phyloP scores from a whole-genome alignment of 345 rosid species.

The Eucalyptus virginea region DNA sequence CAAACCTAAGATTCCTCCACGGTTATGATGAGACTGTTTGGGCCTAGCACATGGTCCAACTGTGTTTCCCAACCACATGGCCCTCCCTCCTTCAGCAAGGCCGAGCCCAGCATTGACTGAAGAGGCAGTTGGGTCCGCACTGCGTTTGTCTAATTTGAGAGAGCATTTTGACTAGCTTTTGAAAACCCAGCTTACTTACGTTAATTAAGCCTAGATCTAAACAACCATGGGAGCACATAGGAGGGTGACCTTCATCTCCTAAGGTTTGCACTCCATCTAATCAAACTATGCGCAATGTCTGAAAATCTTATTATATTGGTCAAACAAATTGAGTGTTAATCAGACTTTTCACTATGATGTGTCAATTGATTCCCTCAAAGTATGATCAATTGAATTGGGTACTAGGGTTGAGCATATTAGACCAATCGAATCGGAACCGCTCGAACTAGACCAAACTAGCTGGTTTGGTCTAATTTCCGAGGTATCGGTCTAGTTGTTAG shows the following conservation, averaged over 20 bases:
- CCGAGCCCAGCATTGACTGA: background rate
- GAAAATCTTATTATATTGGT: too few species aligned
- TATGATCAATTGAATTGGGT: background rate
- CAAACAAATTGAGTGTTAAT: fast-evolving
- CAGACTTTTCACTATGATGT: background rate
- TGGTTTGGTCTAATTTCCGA: fast-evolving
- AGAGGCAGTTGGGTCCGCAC: background rate
- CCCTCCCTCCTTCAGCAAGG: background rate
- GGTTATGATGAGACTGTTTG: background rate
- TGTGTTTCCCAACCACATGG: background rate
- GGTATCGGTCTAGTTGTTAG: fast-evolving
- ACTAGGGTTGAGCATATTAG: fast-evolving
- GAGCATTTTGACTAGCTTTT: background rate
- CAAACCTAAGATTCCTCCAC: background rate
- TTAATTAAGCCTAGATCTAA: background rate
- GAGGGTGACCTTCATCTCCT: background rate
- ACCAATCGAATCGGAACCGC: fast-evolving
- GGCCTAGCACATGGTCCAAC: background rate
- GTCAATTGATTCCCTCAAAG: background rate
- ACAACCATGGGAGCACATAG: background rate
- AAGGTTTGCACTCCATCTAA: background rate
- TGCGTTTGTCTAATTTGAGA: background rate
- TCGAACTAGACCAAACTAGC: too few species aligned
- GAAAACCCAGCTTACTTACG: background rate
- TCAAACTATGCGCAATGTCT: background rate